These are phyloP conservation scores for Aeschynomene evenia DNA, from an alignment of 306 rosid species.

Conservation along the genomic window DNA sequence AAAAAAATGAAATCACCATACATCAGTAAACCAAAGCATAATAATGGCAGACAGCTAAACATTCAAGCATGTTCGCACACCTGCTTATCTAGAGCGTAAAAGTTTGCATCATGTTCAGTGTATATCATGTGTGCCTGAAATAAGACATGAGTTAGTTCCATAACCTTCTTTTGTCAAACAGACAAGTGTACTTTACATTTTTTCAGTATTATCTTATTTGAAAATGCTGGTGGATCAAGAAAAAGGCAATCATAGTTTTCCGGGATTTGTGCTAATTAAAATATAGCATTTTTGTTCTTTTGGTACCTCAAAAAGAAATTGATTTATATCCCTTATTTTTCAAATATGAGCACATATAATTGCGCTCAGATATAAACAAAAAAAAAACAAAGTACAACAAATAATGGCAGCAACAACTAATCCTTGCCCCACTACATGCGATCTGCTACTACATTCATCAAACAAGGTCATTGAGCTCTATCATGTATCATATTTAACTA, in stretches of 20 bases:
- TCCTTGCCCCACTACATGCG: too few relatives aligned
- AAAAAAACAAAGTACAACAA: too few relatives aligned
- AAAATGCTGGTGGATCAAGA: neutral
- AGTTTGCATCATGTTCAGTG: conserved; percentile 84
- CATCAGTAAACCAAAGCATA: conserved; percentile 8
- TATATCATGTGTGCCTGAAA: conserved; percentile 90
- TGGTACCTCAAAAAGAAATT: neutral
- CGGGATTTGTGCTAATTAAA: neutral
- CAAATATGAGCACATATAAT: too few relatives aligned
- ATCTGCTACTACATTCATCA: too few relatives aligned
- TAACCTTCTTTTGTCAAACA: conserved; percentile 8
- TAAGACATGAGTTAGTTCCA: conserved; percentile 27
- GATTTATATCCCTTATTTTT: neutral
- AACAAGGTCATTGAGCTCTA: too few relatives aligned
- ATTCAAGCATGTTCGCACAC: conserved; percentile 33
- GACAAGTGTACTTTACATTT: neutral
- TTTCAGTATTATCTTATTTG: neutral
- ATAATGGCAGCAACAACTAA: too few relatives aligned
- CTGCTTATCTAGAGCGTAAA: conserved; percentile 84
- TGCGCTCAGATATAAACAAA: too few relatives aligned
- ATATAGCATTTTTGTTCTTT: neutral
- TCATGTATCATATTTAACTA: too few relatives aligned
- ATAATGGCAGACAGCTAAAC: conserved; percentile 2
- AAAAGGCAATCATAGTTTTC: neutral
- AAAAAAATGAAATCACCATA: conserved; percentile 30